Base-by-base conservation (phyloP, 78 protist genomes). In the Chrysochromulina tobinii region DNA sequence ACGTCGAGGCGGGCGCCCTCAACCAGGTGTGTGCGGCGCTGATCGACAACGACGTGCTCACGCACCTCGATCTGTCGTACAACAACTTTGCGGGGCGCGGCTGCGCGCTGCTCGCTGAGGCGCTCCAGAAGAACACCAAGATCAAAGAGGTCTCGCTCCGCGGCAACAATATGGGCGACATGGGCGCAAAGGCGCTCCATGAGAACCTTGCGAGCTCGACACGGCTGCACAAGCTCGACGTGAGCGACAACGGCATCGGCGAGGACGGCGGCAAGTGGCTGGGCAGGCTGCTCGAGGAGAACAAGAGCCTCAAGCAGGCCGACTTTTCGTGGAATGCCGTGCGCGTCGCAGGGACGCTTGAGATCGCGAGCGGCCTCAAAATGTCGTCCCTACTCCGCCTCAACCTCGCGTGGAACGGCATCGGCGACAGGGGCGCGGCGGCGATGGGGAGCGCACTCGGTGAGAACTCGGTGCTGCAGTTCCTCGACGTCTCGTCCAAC, bases 321-420 rank as follows among this genome's bases (percentile, higher is more conserved):
- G 83, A 73, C 83, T 38, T 73, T 1, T 73, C 83, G 53, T 73
- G 83, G 83, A 73, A 73, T 14, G 5, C 83, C 7, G 1, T 73
- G 1, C 55, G 83, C 21, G 14, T 17, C 9, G 9, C 5, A 5
- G 83, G 83, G 12, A 57, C 83, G 25, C 21, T 48, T 3, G 83
- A 20, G 20, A 5, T 73, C 25, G 54, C 83, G 11, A 57, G 48
- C 20, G 83, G 20, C n/a, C 83, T 73, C 25, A 0, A 15, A 3
- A 2, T n/a, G 7, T 73, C 83, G 7, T 15, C 23, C 8, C 18
- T 73, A 23, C 21, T 1, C 8, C 83, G 83, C 15, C 57, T 73
- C 57, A 73, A 50, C 55, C 55, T 73, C n/a, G 83, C 83, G 20
- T 73, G 83, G 83, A 73, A 73, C 83, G 83, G 83, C 14, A 0